phyloP scores from a whole-genome alignment of 148 eudicot species.

The Camellia lanceoleosa region DNA sequence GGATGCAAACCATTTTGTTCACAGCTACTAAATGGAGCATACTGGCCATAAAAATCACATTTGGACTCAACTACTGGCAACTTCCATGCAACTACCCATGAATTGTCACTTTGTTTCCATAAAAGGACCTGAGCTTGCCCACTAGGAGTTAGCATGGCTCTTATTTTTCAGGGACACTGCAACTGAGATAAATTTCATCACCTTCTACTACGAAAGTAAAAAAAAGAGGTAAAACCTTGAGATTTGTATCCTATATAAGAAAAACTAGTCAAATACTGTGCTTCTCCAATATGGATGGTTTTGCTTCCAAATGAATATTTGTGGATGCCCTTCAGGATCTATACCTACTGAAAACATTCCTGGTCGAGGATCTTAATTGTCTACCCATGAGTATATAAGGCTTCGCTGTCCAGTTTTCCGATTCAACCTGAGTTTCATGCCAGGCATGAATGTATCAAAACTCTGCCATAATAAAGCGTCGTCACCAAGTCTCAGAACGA shows the following conservation, averaged over 20 bases:
- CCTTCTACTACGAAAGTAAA: not conserved
- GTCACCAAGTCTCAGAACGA: too few species aligned
- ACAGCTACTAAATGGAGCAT: not conserved
- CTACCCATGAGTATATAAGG: not conserved
- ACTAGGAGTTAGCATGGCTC: too few species aligned
- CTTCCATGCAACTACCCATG: not conserved
- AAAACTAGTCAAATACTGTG: not conserved
- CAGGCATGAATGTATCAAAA: conserved; percentile 10
- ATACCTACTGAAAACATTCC: not conserved
- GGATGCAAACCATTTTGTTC: not conserved
- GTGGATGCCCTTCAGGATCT: not conserved
- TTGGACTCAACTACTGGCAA: not conserved
- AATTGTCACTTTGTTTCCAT: not conserved
- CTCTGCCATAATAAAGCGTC: not conserved
- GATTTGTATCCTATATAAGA: not conserved
- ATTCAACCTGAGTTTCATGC: not conserved
- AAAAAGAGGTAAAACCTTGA: not conserved
- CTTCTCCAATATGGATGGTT: not conserved
- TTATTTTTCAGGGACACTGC: too few species aligned
- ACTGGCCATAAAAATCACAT: conserved; percentile 1
- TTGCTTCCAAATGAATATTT: not conserved
- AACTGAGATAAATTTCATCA: not conserved
- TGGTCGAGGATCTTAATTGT: not conserved
- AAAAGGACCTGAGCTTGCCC: not conserved
- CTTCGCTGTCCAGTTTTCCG: not conserved